Base-by-base conservation (phyloP, 108 stramenopile species). In the Pelagomonas calceolata region DNA sequence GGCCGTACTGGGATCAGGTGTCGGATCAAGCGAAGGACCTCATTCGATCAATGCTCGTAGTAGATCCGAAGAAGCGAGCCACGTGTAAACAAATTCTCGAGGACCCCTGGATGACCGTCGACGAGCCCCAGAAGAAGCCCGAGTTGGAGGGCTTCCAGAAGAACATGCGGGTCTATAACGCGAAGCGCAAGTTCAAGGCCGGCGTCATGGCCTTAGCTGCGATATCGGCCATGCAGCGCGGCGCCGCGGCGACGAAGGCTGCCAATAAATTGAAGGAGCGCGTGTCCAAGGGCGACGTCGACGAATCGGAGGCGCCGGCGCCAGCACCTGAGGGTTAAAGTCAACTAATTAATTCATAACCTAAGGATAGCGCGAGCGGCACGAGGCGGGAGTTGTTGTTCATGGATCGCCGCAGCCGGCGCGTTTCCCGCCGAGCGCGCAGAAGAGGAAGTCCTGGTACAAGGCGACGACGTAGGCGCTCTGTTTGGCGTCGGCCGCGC, bases 401-500 rank as follows among this genome's bases (percentile, higher is more conserved):
- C n/a, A n/a, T n/a, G n/a, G n/a, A n/a, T n/a, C n/a, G n/a, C n/a
- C n/a, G n/a, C n/a, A n/a, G n/a, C n/a, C n/a, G n/a, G n/a, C n/a
- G n/a, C n/a, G n/a, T n/a, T n/a, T n/a, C n/a, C n/a, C n/a, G n/a
- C n/a, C n/a, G 39, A 70, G 64, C 33, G 70, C 34, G 26, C 60
- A 7, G 26, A 26, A 31, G 26, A 75, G 60, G 75, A 94, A 94
- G 73, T 92, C 88, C 70, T 90, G 88, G 12, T 87, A 81, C 21
- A 91, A 75, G 0, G 86, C 71, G 31, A 79, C 83, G 87, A 90
- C 86, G 75, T 87, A 91, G 7, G 87, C 87, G n/a, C 81, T 79
- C 68, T 95, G 94, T 73, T 87, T 89, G 17, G 88, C 84, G 77
- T 95, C 90, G 15, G 94, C 91, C 39, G 95, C 92, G 34, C 93